Evolutionary conservation across 768 basidiomycete species (phyloP).

Genomic region (Mrakia blollopis): DNA sequence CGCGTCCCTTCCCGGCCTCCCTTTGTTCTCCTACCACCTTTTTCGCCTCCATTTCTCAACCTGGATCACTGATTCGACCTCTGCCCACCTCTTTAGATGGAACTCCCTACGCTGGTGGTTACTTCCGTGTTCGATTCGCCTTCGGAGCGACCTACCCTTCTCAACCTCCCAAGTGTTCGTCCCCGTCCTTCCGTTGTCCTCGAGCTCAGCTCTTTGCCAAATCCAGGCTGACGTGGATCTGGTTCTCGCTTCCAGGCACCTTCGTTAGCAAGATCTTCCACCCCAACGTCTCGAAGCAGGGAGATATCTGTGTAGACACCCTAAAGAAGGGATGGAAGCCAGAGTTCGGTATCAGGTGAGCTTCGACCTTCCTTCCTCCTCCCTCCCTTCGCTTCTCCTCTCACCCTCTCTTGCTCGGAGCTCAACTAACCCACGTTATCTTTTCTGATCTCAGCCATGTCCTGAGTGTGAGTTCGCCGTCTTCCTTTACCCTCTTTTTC

Average conservation of each 20-base stretch:
- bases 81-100: slow-evolving; percentile 48
- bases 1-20: neutral
- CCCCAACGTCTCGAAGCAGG: slow-evolving; percentile 81
- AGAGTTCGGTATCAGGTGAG: slow-evolving; percentile 76
- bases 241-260: slow-evolving; percentile 56
- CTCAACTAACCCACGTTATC: neutral
- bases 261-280: slow-evolving; percentile 95
- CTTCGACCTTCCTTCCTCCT: slow-evolving; percentile 57
- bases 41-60: too few species aligned
- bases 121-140: slow-evolving; percentile 70
- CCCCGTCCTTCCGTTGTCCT: neutral
- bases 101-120: slow-evolving; percentile 66
- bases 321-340: slow-evolving; percentile 96
- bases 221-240: slow-evolving; percentile 3
- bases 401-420: neutral
- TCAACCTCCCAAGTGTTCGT: slow-evolving; percentile 81
- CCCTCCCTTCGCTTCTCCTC: neutral
- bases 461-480: slow-evolving; percentile 21
- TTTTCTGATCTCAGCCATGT: slow-evolving; percentile 31
- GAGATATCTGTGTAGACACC: slow-evolving; percentile 96
- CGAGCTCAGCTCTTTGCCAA: neutral
- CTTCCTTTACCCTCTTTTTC: neutral
- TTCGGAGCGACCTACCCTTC: slow-evolving; percentile 93
- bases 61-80: neutral
- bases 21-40: neutral